Percentiles rank a stretch among this genome's conserved stretches.
These are phyloP conservation scores for Hanseniaspora meyeri DNA, from an alignment of 805 yeast species.

Conservation along the genomic window DNA sequence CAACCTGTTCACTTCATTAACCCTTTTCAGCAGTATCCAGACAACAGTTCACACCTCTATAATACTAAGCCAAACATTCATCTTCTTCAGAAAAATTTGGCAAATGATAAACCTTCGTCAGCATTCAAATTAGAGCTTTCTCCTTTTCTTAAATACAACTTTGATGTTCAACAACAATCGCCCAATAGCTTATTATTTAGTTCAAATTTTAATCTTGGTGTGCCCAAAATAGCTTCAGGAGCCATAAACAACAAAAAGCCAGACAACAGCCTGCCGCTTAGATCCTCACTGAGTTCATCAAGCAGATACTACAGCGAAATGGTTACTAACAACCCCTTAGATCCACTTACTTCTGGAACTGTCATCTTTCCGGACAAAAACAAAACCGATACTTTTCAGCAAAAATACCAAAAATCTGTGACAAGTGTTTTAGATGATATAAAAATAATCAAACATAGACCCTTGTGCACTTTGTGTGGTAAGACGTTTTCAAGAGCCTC, in stretches of 20 bases:
- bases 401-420: neutral
- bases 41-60: neutral
- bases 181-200: neutral
- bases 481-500: slow-evolving; percentile 80
- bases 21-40: neutral
- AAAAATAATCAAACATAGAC: slow-evolving; percentile 1
- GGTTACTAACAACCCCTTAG: neutral
- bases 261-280: neutral
- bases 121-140: neutral
- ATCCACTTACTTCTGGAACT: neutral
- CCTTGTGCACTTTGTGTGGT: slow-evolving; percentile 52
- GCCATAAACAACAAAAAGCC: neutral
- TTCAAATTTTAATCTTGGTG: neutral
- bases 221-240: neutral
- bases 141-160: neutral
- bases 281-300: neutral
- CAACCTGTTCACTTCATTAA: neutral
- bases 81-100: neutral
- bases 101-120: neutral
- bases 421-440: neutral
- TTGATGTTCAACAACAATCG: neutral
- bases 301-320: neutral
- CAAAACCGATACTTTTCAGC: neutral
- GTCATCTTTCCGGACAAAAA: neutral
- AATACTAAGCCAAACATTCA: neutral